Percentiles rank a stretch among this genome's conserved stretches.
phyloP scores from a whole-genome alignment of 1,284 basidiomycete genomes.

The Coriolopsis trogii region DNA sequence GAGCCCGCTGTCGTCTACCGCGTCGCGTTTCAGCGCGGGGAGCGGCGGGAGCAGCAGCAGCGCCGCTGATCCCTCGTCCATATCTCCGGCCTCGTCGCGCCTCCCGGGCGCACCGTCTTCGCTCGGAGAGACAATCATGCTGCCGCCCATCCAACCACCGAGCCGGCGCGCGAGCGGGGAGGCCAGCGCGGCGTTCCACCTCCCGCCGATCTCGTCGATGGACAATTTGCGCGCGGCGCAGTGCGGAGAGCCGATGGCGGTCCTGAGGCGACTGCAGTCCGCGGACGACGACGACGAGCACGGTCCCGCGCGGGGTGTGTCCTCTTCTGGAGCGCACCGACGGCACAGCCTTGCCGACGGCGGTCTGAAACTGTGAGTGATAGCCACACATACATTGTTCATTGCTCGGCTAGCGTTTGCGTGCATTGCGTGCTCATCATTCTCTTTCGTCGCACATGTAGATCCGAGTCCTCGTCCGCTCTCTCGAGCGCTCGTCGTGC shows the following conservation, averaged over 20 bases:
- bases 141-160: slow-evolving; percentile 55
- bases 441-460: neutral
- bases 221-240: slow-evolving; percentile 57
- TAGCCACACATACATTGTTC: no score
- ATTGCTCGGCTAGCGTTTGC: no score
- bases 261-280: slow-evolving; percentile 57
- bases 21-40: slow-evolving; percentile 13
- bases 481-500: slow-evolving; percentile 5
- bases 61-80: slow-evolving; percentile 6
- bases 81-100: slow-evolving; percentile 18
- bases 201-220: slow-evolving; percentile 70
- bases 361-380: slow-evolving; percentile 21
- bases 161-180: slow-evolving; percentile 8
- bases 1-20: slow-evolving; percentile 29
- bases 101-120: no score
- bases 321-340: slow-evolving; percentile 14
- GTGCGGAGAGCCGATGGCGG: slow-evolving; percentile 60
- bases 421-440: slow-evolving; percentile 7
- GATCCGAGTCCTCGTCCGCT: no score
- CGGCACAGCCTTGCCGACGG: slow-evolving; percentile 18
- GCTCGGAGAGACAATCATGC: slow-evolving; percentile 44
- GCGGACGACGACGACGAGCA: slow-evolving; percentile 42
- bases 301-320: neutral
- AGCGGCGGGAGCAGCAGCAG: neutral
- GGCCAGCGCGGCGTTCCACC: slow-evolving; percentile 40